Evolutionary conservation across 2,329 filamentous ascomycete genomes (phyloP).

Genomic region (Nectriaceae sp.): DNA sequence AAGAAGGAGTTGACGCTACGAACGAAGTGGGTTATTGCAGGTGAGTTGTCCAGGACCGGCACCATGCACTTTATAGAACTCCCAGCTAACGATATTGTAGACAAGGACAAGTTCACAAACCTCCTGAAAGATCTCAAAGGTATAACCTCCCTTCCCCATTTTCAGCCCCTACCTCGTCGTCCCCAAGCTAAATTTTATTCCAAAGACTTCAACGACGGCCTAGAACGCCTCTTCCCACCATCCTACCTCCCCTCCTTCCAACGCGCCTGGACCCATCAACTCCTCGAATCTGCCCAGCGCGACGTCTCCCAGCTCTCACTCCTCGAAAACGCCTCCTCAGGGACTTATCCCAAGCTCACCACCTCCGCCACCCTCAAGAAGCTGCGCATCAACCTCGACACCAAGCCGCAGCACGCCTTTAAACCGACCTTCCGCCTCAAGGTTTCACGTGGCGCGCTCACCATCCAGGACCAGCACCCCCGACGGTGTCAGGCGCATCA

Average conservation of each 20-base stretch:
- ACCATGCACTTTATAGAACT: background rate
- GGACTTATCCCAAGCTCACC: constrained; percentile 44
- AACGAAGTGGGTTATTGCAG: constrained; percentile 47
- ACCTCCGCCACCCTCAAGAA: constrained; percentile 46
- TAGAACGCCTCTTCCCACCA: constrained; percentile 48
- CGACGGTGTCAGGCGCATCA: constrained; percentile 37
- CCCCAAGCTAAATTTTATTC: background rate
- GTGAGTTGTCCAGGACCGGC: constrained; percentile 22
- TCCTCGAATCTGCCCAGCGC: constrained; percentile 46
- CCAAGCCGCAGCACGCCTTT: constrained; percentile 41
- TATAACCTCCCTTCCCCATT: constrained; percentile 14
- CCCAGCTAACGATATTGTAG: constrained; percentile 22
- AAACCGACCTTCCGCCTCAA: constrained; percentile 45
- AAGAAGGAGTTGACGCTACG: constrained; percentile 37
- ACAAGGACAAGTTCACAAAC: constrained; percentile 47
- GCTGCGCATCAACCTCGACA: constrained; percentile 49
- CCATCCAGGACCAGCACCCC: constrained; percentile 15
- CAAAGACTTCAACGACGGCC: constrained; percentile 48
- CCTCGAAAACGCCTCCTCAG: constrained; percentile 43
- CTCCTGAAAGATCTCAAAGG: constrained; percentile 44
- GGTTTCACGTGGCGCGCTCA: constrained; percentile 36
- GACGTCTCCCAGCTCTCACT: constrained; percentile 44
- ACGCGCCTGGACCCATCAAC: constrained; percentile 48
- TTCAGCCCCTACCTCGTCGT: background rate
- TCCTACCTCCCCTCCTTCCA: constrained; percentile 44